Evolutionary conservation across 2,329 filamentous ascomycete species (phyloP), one percentile per base, ranked within the genome.

Genomic region (Penicillium psychrosexuale): DNA sequence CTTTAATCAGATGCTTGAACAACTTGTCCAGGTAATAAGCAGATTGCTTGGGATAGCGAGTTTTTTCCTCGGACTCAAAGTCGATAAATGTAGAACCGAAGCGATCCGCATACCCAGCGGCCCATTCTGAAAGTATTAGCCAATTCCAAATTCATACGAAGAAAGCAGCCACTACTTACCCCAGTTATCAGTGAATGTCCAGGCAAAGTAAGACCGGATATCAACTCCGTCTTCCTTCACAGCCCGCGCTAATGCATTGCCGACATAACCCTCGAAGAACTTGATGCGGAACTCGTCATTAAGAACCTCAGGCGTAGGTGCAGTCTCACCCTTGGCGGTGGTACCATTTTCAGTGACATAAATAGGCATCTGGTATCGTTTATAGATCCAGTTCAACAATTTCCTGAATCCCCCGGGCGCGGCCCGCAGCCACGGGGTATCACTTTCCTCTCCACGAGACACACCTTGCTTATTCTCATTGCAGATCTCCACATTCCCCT

Each of bases 271-370:
- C 59, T 85, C 76, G 72, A 89, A 93, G 75, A 92, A 93, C 66
- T 85, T 77, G 56, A 84, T 84, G 37, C 90, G 82, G 79, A 93
- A 91, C 61, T 88, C 84, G 68, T 94, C 90, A 56, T 91, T 77
- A 45, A 92, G 76, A 51, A 91, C 85, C 72, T 87, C 67, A 60
- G 88, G 72, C 2, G 83, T 75, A 60, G 90, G 77, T 50, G 89
- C 84, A 67, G 87, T 89, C 77, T 93, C 89, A 47, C 85, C 86
- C 75, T 89, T 89, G 66, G 91, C 74, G 56, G 86, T 89, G 3
- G 89, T 93, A 8, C 90, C 90, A 71, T 90, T 93, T 77, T 93
- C 90, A 2, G 89, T 93, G 47, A 92, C 84, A 72, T 90, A 91
- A 70, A 93, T 90, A 40, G 89, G 88, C 66, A 81, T 78, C 47